Evolutionary conservation across 306 rosid species (phyloP), one percentile per base, ranked within the genome.

Genomic region (Oxytropis ochrocephala): DNA sequence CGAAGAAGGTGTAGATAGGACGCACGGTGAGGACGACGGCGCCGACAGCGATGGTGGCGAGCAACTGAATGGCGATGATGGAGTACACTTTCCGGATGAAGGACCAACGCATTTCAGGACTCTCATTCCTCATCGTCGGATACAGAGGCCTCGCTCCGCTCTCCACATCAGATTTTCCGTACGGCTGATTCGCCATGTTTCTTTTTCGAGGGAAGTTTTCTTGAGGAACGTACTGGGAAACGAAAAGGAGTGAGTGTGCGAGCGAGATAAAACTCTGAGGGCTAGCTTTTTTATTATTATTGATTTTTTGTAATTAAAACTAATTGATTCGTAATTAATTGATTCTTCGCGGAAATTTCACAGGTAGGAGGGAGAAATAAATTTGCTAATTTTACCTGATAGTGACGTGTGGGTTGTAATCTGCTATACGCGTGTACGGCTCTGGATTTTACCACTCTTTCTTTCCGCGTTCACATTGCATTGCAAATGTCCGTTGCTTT

Each of bases 51-150:
- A 90, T 50, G 69, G 98, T 94, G 63, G 76, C 92, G 50, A 94
- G 83, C 57, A 94, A 62, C 51, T 94, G 98, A 0, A 93, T 0
- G 54, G 90, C 39, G 17, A 93, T 48, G 69, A 93, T 93, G 16
- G 89, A 67, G 69, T 93, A 93, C 11, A 93, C 90, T 82, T 93
- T 93, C 24, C 97, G 84, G 29, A 93, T 90, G 84, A 93, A 93
- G 12, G 97, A 77, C 98, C 98, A 93, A 0, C 98, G 91, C 17
- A 93, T 86, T 66, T 85, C 90, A 4, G 97, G 96, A 44, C 89
- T 90, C 80, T 94, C 98, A 0, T n/a, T n/a, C n/a, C 85, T 80
- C 98, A 94, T 94, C 95, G 80, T 85, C 7, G 98, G 98, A 48
- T 94, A 94, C 0, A 94, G 91, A 14, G 88, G 96, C 73, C 84